Evolutionary conservation across 768 basidiomycete genomes (phyloP).

Genomic region (Scleroderma citrinum): DNA sequence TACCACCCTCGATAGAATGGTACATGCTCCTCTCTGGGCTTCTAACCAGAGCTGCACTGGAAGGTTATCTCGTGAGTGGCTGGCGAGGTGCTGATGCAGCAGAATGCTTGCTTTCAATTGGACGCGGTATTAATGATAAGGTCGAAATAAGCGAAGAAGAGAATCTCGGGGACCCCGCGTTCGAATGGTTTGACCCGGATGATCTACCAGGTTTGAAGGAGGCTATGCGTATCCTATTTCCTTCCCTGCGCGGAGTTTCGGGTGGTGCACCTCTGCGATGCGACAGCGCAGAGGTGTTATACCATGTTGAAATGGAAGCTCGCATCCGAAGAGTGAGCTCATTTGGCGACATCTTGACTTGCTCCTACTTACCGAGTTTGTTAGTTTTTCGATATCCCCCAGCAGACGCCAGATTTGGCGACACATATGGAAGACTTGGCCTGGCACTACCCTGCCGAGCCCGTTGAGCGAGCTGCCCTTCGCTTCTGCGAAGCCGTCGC

Average conservation of each 20-base stretch:
- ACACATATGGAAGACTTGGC: slow-evolving; percentile 70
- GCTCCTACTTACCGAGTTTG: slow-evolving; percentile 6
- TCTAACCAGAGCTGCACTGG: slow-evolving; percentile 75
- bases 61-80: slow-evolving; percentile 77
- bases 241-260: slow-evolving; percentile 34
- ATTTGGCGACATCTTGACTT: background rate
- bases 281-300: slow-evolving; percentile 62
- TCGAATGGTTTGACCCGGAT: slow-evolving; percentile 66
- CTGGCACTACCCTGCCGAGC: slow-evolving; percentile 76
- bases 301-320: slow-evolving; percentile 68
- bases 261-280: slow-evolving; percentile 27
- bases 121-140: slow-evolving; percentile 42
- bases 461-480: slow-evolving; percentile 71
- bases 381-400: slow-evolving; percentile 75
- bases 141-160: slow-evolving; percentile 23
- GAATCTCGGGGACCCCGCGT: slow-evolving; percentile 33
- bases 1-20: slow-evolving; percentile 73
- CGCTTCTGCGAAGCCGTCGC: slow-evolving; percentile 80
- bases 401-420: slow-evolving; percentile 64
- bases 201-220: slow-evolving; percentile 65
- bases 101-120: slow-evolving; percentile 69
- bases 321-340: slow-evolving; percentile 58
- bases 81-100: slow-evolving; percentile 72
- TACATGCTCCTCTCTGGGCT: slow-evolving; percentile 74
- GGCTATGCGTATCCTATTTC: slow-evolving; percentile 66